Conservation (phyloP, 192 early-diverging fungal genomes). For the Ambispora gerdemannii region DNA sequence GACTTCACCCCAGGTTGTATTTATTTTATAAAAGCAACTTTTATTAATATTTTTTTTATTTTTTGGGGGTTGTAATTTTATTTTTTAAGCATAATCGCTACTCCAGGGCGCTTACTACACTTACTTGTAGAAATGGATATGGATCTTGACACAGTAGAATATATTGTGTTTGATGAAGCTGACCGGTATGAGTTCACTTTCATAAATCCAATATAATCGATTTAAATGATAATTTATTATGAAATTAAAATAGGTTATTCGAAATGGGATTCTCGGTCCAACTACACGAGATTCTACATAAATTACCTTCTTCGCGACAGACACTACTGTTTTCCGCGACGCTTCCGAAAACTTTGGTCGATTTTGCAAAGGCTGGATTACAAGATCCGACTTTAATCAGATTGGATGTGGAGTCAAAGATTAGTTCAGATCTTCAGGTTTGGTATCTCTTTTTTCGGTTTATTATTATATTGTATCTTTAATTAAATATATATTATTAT, state of each 20-base stretch:
- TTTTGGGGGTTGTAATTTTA: too few relatives aligned
- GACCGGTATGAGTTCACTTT: slow-evolving; percentile 62
- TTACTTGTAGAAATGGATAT: slow-evolving; percentile 88
- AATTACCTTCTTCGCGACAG: slow-evolving; percentile 81
- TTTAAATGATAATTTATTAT: background rate
- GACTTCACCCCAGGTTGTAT: too few relatives aligned
- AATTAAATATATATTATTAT: background rate
- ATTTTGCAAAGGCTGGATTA: slow-evolving; percentile 96
- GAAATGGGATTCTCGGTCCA: slow-evolving; percentile 97
- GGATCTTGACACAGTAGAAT: slow-evolving; percentile 85
- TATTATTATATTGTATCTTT: background rate
- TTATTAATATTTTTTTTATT: too few relatives aligned
- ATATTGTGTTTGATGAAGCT: slow-evolving; percentile 98
- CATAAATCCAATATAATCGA: background rate
- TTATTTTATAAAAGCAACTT: too few relatives aligned
- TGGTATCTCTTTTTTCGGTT: background rate
- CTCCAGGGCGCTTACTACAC: slow-evolving; percentile 81
- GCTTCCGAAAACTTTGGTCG: slow-evolving; percentile 86
- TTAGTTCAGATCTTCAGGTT: slow-evolving; percentile 88
- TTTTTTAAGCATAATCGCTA: slow-evolving; percentile 60
- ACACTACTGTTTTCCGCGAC: slow-evolving; percentile 96
- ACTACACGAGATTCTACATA: slow-evolving; percentile 84
- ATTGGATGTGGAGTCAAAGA: slow-evolving; percentile 93
- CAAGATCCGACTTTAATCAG: slow-evolving; percentile 90
- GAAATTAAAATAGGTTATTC: slow-evolving; percentile 60